Evolutionary conservation across 1,139 yeast genomes (phyloP).

Genomic region (Taphrina populina): DNA sequence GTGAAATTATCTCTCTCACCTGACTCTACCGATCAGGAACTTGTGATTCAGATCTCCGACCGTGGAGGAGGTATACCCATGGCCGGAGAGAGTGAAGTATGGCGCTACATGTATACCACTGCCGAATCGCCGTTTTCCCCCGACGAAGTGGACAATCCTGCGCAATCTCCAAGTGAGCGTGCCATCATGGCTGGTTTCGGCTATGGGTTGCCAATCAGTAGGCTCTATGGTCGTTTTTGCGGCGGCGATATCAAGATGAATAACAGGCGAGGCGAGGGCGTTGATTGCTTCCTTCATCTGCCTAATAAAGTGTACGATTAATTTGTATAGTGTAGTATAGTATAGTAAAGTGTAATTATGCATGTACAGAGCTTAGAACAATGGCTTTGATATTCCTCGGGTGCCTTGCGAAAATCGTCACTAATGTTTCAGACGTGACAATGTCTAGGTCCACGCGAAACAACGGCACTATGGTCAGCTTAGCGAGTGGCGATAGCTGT

Average conservation of each 20-base stretch:
- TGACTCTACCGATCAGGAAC: constrained; percentile 70
- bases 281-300: constrained; percentile 84
- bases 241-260: constrained; percentile 87
- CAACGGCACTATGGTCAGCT: too few relatives aligned
- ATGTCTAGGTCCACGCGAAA: too few relatives aligned
- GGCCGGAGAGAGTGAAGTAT: constrained; percentile 75
- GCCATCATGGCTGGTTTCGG: constrained; percentile 61
- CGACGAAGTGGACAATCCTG: constrained; percentile 18
- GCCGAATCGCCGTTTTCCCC: constrained; percentile 49
- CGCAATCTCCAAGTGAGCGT: constrained; percentile 25
- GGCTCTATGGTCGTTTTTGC: constrained; percentile 83
- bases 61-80: constrained; percentile 94
- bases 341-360: too few relatives aligned
- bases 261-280: constrained; percentile 92
- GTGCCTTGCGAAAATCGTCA: too few relatives aligned
- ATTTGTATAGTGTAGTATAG: constrained; percentile 40
- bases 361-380: too few relatives aligned
- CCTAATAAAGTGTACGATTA: constrained; percentile 48
- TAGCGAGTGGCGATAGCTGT: too few relatives aligned
- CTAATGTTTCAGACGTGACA: too few relatives aligned
- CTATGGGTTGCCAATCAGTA: constrained; percentile 81
- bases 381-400: too few relatives aligned
- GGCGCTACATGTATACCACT: constrained; percentile 91
- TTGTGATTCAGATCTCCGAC: constrained; percentile 83
- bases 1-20: constrained; percentile 85